These are phyloP conservation scores for Rhizopus stolonifer DNA, from an alignment of 371 early-diverging fungal genomes.

Conservation along the genomic window DNA sequence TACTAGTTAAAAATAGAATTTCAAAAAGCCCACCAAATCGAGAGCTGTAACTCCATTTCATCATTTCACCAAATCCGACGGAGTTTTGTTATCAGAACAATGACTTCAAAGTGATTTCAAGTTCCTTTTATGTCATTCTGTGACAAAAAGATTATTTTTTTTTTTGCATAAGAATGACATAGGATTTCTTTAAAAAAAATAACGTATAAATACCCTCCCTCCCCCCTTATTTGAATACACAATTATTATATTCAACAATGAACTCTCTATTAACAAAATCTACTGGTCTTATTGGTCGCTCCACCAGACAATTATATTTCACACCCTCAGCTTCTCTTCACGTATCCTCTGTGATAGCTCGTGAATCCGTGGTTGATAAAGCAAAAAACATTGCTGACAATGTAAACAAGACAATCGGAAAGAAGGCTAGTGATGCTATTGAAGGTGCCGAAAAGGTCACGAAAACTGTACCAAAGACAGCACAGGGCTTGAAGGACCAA, in stretches of 20 bases:
- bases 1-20: too few species aligned
- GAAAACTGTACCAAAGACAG: neutral
- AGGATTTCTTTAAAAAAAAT: neutral
- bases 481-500: neutral
- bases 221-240: neutral
- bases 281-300: conserved; percentile 15
- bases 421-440: conserved; percentile 14
- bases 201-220: neutral
- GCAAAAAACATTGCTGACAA: conserved; percentile 29
- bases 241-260: neutral
- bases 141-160: neutral
- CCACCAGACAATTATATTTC: conserved; percentile 4
- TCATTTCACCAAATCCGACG: too few species aligned
- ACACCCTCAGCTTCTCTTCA: conserved; percentile 21
- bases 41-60: too few species aligned
- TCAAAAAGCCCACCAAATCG: too few species aligned
- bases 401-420: conserved; percentile 20
- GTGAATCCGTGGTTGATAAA: conserved; percentile 25
- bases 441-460: conserved; percentile 11
- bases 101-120: conserved; percentile 1
- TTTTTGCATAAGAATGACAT: conserved; percentile 2
- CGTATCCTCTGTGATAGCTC: conserved; percentile 3
- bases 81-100: too few species aligned
- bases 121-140: neutral
- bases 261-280: conserved; percentile 10